phyloP scores from a whole-genome alignment of 1,139 yeast genomes.

The Candida sp. region DNA sequence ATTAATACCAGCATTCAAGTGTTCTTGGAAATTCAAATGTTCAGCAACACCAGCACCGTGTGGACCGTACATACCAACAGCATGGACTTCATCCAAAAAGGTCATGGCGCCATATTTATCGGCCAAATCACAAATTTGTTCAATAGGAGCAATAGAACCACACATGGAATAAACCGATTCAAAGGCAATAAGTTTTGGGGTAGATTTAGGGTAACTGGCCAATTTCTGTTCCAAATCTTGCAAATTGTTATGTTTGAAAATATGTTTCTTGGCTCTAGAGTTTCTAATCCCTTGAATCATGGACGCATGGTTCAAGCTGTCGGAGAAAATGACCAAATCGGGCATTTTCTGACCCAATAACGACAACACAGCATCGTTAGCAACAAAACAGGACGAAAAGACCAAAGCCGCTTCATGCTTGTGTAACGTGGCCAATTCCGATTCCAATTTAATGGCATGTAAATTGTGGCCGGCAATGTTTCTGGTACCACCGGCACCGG shows the following conservation, averaged over 20 bases:
- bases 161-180: slow-evolving; percentile 99
- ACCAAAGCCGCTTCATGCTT: slow-evolving; percentile 95
- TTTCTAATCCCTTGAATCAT: slow-evolving; percentile 96
- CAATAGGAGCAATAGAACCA: slow-evolving; percentile 96
- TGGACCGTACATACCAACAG: slow-evolving; percentile 99
- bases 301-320: slow-evolving; percentile 92
- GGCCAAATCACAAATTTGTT: slow-evolving; percentile 90
- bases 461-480: slow-evolving; percentile 97
- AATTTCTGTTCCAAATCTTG: slow-evolving; percentile 76
- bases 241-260: slow-evolving; percentile 89
- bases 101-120: slow-evolving; percentile 97
- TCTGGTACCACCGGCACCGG: slow-evolving; percentile 99
- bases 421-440: slow-evolving; percentile 85
- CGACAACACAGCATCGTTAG: slow-evolving; percentile 95
- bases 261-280: slow-evolving; percentile 83
- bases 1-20: slow-evolving; percentile 63
- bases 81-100: slow-evolving; percentile 97
- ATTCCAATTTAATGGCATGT: slow-evolving; percentile 83
- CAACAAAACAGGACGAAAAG: slow-evolving; percentile 93
- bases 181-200: slow-evolving; percentile 94
- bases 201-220: slow-evolving; percentile 73
- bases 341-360: slow-evolving; percentile 88
- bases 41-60: slow-evolving; percentile 99
- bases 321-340: slow-evolving; percentile 88
- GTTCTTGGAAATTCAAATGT: slow-evolving; percentile 84